Base-by-base conservation (phyloP, 73 alveolate species). In the Paramecium bursaria region DNA sequence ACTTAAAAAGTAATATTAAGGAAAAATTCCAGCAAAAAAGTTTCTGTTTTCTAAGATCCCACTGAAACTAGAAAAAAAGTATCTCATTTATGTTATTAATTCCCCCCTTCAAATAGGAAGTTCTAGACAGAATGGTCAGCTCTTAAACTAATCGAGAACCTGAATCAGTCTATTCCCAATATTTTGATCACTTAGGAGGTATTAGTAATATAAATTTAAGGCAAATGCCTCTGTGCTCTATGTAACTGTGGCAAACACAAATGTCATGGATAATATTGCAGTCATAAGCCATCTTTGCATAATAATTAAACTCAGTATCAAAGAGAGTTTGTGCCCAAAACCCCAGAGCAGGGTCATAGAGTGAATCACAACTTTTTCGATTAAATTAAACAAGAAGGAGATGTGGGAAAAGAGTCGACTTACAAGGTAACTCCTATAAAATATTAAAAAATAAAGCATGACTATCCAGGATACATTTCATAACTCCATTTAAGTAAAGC, bases 191-290 rank as follows among this genome's bases (percentile, higher is more conserved):
- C 44, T 42, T 67, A 14, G 82, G 82, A 67, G 82, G 76, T 57
- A 57, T 14, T 57, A 1, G 33, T 3, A 23, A n/a, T 13, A 57
- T 30, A 27, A 26, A 29, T 19, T 23, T 0, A 27, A 57, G 76
- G 82, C 1, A 67, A 67, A 42, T 67, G 82, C 44, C 44, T 67
- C 33, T 67, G 82, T 39, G 54, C 82, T 39, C 35, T 67, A 15
- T 67, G 82, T 67, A 67, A 67, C 82, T 67, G 82, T 67, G 82
- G 82, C 3, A 67, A 35, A 42, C 82, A 67, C 11, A 67, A 67
- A 67, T 67, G 82, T 42, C 26, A 42, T 67, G 60, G 82, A 7
- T 25, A 67, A 39, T 25, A 67, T 67, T 67, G 82, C 44, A 15
- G 22, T 15, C 82, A 67, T 0, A 67, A 67, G 33, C 82, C 82